Evolutionary conservation across 2,329 filamentous ascomycete genomes (phyloP).

Genomic region (Colletotrichum costaricense): DNA sequence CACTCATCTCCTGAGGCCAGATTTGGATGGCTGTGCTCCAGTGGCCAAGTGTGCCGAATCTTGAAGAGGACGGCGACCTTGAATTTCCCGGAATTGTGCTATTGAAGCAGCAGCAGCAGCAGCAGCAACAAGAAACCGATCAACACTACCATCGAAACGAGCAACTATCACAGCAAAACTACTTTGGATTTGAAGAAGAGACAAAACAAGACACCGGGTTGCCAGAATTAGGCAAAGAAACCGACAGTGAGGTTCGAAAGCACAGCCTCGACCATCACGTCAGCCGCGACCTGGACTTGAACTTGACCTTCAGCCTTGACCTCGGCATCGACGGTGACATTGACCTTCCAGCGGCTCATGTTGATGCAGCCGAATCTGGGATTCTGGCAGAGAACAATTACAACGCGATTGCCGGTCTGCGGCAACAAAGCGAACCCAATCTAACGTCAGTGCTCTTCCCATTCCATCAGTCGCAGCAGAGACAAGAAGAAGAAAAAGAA

Average conservation of each 20-base stretch:
- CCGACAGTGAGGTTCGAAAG: background rate
- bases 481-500: too few species aligned
- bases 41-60: constrained; percentile 9
- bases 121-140: background rate
- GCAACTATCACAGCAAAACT: background rate
- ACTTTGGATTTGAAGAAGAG: background rate
- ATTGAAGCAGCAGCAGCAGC: background rate
- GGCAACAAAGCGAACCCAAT: constrained; percentile 9
- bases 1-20: background rate
- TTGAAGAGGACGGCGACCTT: background rate
- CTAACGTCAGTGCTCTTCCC: constrained; percentile 10
- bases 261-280: background rate
- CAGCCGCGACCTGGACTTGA: background rate
- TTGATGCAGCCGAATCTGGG: background rate
- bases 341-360: background rate
- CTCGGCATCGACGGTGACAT: constrained; percentile 2
- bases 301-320: background rate
- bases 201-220: background rate
- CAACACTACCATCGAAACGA: background rate
- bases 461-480: background rate
- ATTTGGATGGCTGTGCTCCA: constrained; percentile 13
- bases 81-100: background rate
- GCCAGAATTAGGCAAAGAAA: background rate
- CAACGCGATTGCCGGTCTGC: background rate
- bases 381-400: constrained; percentile 11